Evolutionary conservation across 306 rosid species (phyloP), one percentile per base, ranked within the genome.

Genomic region (Crotalaria pallida): DNA sequence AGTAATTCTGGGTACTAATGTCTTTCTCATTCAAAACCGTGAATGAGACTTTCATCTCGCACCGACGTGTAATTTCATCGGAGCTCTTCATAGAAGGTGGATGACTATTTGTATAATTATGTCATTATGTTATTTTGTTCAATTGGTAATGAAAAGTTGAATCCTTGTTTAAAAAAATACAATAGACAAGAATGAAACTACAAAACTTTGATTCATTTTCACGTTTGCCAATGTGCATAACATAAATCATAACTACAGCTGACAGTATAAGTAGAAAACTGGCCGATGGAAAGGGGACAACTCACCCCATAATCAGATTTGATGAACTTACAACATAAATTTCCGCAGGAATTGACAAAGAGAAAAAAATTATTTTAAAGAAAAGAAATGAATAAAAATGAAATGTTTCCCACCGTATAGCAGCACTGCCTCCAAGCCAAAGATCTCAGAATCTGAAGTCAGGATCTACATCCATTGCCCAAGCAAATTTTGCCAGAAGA

Each of bases 391-490:
- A 69, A 73, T 61, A 33, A 73, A 47, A 71, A 24, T 56, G 65
- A 50, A 52, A 57, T 21, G 61, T n/a, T n/a, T 71, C 26, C 18
- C 51, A 68, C n/a, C n/a, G n/a, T n/a, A n/a, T n/a, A n/a, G n/a
- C n/a, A n/a, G n/a, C n/a, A n/a, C n/a, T 43, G 63, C 44, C 71
- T 67, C 76, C 82, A 51, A 26, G 27, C 56, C 15, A 53, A 33
- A 57, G 50, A 58, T 72, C 69, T 93, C 88, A 94, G 92, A 94
- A 94, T 88, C 96, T 90, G 85, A 90, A 94, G 51, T 84, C 97
- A 1, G 96, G 97, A 71, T 90, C 96, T 47, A 94, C 98, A 44
- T 87, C 95, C 98, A 94, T 94, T 72, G 98, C 83, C 98, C 98
- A 94, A 51, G 83, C 58, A 77, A 94, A 94, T 66, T 94, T 94